A percentile compares a stretch with the other conserved stretches of the same genome.
phyloP scores from a whole-genome alignment of 1,139 yeast species.

The Arxiozyma heterogenica region DNA sequence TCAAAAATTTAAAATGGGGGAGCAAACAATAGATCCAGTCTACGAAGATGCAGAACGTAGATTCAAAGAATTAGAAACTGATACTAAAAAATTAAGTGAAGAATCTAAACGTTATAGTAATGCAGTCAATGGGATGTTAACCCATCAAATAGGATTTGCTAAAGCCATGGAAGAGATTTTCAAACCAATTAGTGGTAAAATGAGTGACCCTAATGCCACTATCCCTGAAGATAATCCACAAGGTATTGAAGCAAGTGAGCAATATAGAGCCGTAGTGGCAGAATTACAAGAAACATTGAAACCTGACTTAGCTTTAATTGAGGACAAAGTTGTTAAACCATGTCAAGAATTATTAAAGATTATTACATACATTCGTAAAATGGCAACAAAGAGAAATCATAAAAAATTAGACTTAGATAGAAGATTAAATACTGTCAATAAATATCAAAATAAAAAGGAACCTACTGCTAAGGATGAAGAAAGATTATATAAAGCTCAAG shows the following conservation, averaged over 20 bases:
- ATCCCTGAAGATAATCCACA: slow-evolving; percentile 92
- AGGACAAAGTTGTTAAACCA: slow-evolving; percentile 79
- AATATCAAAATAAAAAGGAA: slow-evolving; percentile 75
- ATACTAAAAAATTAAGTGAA: slow-evolving; percentile 80
- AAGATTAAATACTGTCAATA: slow-evolving; percentile 57
- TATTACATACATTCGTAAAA: slow-evolving; percentile 74
- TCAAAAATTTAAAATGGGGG: slow-evolving; percentile 79
- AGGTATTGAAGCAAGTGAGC: slow-evolving; percentile 90
- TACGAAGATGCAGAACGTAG: slow-evolving; percentile 93
- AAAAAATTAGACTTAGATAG: slow-evolving; percentile 92
- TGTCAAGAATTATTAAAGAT: slow-evolving; percentile 84
- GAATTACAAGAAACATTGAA: slow-evolving; percentile 77
- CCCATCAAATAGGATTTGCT: slow-evolving; percentile 86
- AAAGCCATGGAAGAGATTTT: slow-evolving; percentile 91
- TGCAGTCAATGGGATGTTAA: slow-evolving; percentile 89
- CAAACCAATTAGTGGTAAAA: slow-evolving; percentile 88
- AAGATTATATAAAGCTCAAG: slow-evolving; percentile 77
- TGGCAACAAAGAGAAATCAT: slow-evolving; percentile 92
- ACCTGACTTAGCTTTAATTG: slow-evolving; percentile 91
- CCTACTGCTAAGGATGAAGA: slow-evolving; percentile 84
- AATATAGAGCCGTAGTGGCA: slow-evolving; percentile 76
- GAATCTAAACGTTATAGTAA: slow-evolving; percentile 83
- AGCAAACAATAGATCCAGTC: slow-evolving; percentile 74
- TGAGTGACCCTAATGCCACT: slow-evolving; percentile 79
- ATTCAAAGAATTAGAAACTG: slow-evolving; percentile 81